Evolutionary conservation across 2,329 filamentous ascomycete species (phyloP), one percentile per base, ranked within the genome.

Genomic region (Purpureocillium lavendulum): DNA sequence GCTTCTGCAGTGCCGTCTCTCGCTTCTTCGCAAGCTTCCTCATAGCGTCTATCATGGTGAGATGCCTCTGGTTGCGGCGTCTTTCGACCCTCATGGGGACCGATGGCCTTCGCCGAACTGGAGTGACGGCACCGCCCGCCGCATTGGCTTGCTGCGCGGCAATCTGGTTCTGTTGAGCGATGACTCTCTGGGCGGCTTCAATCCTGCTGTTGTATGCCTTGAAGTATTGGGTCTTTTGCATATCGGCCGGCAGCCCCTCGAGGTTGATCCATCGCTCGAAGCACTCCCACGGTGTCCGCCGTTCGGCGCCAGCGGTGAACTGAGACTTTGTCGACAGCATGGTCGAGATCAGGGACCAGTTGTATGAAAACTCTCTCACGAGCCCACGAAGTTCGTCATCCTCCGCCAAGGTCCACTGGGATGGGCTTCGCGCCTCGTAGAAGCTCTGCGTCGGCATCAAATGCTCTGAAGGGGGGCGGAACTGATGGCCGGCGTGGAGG

Each of bases 141-240:
- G 58, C 55, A 17, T 66, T 69, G 39, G 75, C 74, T 42, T 77
- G 73, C 28, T 79, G 66, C 7, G 52, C 56, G 1, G 62, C 69
- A 18, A 67, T 63, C 41, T 75, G 69, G 40, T 75, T 74, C 35
- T 75, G 70, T 40, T 74, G 68, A 34, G 62, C 60, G 43, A 77
- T 74, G 21, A 66, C 60, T 33, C 70, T 65, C 51, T 81, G 76
- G 1, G 76, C 78, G 8, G 68, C 61, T 40, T 81, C 75, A 21
- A 82, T 79, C 21, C 79, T 65, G 9, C 63, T 65, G 47, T 76
- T 78, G 54, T 81, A 82, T 2, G 75, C 64, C 54, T 88, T 87
- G 71, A 97, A 98, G 58, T 97, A 98, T 33, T 89, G 84, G 1
- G 87, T 95, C 65, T 95, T 95, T 14, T 84, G 82, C 83, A 97